Percentiles rank a stretch among this genome's conserved stretches.
These are phyloP conservation scores for Crucihimalaya himalaica DNA, from an alignment of 345 rosid species.

Conservation along the genomic window DNA sequence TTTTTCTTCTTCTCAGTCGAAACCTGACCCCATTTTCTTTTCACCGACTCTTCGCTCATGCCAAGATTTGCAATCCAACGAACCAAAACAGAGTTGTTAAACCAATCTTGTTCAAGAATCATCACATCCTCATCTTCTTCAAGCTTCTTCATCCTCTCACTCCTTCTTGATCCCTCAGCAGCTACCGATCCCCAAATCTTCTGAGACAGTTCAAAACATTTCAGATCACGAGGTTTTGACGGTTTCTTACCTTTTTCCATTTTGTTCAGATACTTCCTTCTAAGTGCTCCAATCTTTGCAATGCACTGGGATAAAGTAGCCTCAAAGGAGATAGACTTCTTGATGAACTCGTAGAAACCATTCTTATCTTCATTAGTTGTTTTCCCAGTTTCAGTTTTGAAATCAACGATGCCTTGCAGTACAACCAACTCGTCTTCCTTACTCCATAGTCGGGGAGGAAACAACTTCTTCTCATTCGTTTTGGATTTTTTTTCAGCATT, in stretches of 20 bases:
- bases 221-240: neutral
- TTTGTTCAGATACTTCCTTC: neutral
- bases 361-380: too few relatives aligned
- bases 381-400: too few relatives aligned
- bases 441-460: too few relatives aligned
- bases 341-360: too few relatives aligned
- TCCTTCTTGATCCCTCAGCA: neutral
- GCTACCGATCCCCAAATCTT: neutral
- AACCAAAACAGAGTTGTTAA: neutral
- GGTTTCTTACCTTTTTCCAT: neutral
- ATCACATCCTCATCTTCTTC: neutral
- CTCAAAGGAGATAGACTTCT: too few relatives aligned
- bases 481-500: too few relatives aligned
- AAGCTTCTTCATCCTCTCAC: neutral
- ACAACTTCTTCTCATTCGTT: too few relatives aligned
- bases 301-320: neutral
- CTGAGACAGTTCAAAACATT: neutral
- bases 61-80: neutral
- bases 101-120: neutral
- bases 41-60: neutral
- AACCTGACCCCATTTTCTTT: neutral
- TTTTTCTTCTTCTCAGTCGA: neutral
- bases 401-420: too few relatives aligned
- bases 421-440: too few relatives aligned
- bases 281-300: too few relatives aligned